Conservation (phyloP, 768 basidiomycete genomes). For the Epithele typhae region DNA sequence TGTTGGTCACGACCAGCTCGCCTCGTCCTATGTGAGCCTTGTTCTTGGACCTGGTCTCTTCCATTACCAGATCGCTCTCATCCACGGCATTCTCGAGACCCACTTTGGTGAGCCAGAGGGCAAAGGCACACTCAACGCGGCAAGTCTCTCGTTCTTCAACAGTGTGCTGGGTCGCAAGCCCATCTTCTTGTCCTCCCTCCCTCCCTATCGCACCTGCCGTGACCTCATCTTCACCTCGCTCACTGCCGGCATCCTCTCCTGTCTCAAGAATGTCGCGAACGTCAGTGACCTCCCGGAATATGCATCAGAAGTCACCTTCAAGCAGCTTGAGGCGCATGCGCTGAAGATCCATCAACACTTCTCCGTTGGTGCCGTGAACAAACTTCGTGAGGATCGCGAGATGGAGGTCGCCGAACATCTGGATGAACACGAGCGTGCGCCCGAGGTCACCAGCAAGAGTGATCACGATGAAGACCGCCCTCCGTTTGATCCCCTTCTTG, state of each 20-base stretch:
- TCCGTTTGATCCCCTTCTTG: too few relatives aligned
- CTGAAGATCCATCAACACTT: too few relatives aligned
- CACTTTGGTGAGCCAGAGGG: too few relatives aligned
- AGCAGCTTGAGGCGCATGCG: constrained; percentile 18
- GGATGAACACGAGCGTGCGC: too few relatives aligned
- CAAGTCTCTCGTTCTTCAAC: too few relatives aligned
- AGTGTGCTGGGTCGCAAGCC: too few relatives aligned
- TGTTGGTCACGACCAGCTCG: constrained; percentile 26
- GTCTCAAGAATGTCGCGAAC: constrained; percentile 19
- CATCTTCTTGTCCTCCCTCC: constrained; percentile 24
- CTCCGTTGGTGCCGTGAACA: too few relatives aligned
- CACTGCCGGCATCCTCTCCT: constrained; percentile 26
- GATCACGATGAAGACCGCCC: too few relatives aligned
- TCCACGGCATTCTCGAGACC: constrained; percentile 27
- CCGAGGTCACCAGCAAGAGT: too few relatives aligned
- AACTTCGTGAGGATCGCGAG: too few relatives aligned
- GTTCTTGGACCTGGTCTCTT: constrained; percentile 32
- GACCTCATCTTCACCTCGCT: constrained; percentile 28
- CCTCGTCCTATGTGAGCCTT: constrained; percentile 21
- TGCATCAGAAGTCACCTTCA: constrained; percentile 20
- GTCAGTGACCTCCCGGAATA: constrained; percentile 22
- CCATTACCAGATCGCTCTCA: constrained; percentile 33
- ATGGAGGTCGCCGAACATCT: too few relatives aligned
- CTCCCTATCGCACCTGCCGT: constrained; percentile 25
- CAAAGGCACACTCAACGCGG: too few relatives aligned